Evolutionary conservation across 2,329 filamentous ascomycete genomes (phyloP).

Genomic region (Didymosphaeria variabile): DNA sequence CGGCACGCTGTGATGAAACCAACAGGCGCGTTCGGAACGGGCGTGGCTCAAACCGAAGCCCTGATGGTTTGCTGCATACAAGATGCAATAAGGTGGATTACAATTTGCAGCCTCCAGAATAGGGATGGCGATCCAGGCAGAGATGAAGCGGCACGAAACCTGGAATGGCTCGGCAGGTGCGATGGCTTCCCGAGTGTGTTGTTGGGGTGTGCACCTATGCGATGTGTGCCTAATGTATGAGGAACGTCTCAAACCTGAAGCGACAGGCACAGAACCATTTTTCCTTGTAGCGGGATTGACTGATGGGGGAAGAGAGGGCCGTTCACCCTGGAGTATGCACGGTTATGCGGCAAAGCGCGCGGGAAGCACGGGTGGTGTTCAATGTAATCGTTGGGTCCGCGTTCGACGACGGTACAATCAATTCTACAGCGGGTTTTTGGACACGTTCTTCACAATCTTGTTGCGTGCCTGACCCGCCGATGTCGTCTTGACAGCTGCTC

Average conservation of each 20-base stretch:
- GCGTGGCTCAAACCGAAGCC: constrained; percentile 48
- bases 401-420: background rate
- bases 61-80: constrained; percentile 41
- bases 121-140: constrained; percentile 30
- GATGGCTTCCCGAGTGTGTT: constrained; percentile 29
- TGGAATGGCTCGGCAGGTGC: constrained; percentile 26
- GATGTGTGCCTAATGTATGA: constrained; percentile 45
- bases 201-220: constrained; percentile 40
- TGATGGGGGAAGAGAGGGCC: constrained; percentile 29
- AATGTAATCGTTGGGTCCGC: constrained; percentile 8
- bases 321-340: constrained; percentile 33
- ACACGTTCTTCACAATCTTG: background rate
- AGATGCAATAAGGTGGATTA: constrained; percentile 31
- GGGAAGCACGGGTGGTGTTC: background rate
- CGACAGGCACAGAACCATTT: constrained; percentile 49
- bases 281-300: constrained; percentile 31
- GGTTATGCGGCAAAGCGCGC: constrained; percentile 33
- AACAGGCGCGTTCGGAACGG: constrained; percentile 38
- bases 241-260: constrained; percentile 52
- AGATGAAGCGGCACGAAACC: constrained; percentile 36
- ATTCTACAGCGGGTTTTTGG: background rate
- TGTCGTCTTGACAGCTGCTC: constrained; percentile 1
- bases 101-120: constrained; percentile 35
- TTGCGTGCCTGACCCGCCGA: constrained; percentile 10
- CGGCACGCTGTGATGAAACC: constrained; percentile 50